These are phyloP conservation scores for Salvia rosmarinus DNA, from an alignment of 257 asterid genomes.

Conservation along the genomic window DNA sequence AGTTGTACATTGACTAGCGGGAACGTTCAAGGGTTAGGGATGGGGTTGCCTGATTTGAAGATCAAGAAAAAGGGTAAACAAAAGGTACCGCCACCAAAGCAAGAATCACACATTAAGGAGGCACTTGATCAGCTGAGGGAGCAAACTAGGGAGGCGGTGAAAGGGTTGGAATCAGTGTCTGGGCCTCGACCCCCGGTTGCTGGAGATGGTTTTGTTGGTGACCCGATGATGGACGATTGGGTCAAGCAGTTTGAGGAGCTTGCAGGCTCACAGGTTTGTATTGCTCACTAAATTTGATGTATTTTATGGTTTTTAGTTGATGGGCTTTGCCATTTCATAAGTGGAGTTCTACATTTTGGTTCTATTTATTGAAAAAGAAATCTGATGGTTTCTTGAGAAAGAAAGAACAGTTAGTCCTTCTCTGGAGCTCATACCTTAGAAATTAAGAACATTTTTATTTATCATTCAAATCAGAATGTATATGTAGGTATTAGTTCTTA, in stretches of 20 bases:
- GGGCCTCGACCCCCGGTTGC: constrained; percentile 48
- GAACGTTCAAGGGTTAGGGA: constrained; percentile 82
- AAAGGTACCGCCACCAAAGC: constrained; percentile 52
- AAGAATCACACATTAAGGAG: constrained; percentile 77
- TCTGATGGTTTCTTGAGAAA: constrained; percentile 20
- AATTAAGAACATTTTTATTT: constrained; percentile 3
- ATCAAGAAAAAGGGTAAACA: constrained; percentile 84
- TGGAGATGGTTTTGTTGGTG: constrained; percentile 61
- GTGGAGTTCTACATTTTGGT: background rate
- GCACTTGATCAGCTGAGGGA: constrained; percentile 95
- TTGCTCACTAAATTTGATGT: constrained; percentile 3
- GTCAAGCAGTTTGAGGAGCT: constrained; percentile 98
- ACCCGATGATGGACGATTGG: constrained; percentile 93
- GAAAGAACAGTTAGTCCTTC: background rate
- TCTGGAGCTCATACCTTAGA: background rate
- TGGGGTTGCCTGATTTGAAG: constrained; percentile 94
- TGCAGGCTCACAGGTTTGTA: constrained; percentile 87
- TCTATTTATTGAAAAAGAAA: constrained; percentile 10
- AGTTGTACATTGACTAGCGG: constrained; percentile 40
- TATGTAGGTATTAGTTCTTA: background rate
- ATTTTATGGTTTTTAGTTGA: background rate
- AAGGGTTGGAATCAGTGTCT: constrained; percentile 77
- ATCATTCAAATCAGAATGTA: constrained; percentile 5
- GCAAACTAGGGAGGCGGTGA: constrained; percentile 93
- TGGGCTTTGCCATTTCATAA: constrained; percentile 9